Base-by-base conservation (phyloP, 768 basidiomycete species). In the Panellus pusillus region DNA sequence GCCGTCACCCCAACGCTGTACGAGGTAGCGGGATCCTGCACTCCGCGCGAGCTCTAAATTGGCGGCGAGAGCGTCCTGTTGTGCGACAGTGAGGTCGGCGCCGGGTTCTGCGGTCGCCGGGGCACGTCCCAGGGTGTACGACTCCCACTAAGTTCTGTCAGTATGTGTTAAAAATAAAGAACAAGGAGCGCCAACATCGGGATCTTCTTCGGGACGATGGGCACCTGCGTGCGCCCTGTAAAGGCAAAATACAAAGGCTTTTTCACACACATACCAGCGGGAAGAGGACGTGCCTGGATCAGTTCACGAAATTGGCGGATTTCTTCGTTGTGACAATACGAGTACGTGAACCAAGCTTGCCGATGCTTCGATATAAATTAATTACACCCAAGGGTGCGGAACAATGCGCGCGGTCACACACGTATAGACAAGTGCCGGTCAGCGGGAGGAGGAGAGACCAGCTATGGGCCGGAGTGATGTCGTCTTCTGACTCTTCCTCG, bases 331-430 rank as follows among this genome's bases (percentile, higher is more conserved):
- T 99, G 94, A 74, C 96, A 93, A 70, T 91, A 97, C 44, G 92
- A 87, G 73, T 98, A 98, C 35, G 94, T 98, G 76, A 98, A 98
- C 94, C 94, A 97, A 36, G 87, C 84, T 76, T 93, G 90, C 62
- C 83, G 83, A 67, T 87, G 84, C 87, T 93, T 73, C 58, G 49
- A 61, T 54, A 65, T 44, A 58, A 67, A 73, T 61, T 68, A 66
- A 57, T 35, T 35, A 62, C 71, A 69, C 63, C 44, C 58, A 63
- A 50, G 48, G 40, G 39, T 52, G 44, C 37, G 53, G 61, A 66
- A 65, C 60, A 65, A 66, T 65, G 63, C 57, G 60, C 60, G 64
- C 63, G 55, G 62, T 35, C 60, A 78, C 88, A 67, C 75, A 93
- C 91, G 72, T 93, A 93, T 70, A 94, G 81, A 71, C 92, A 94